phyloP scores from a whole-genome alignment of 179 eudicot genomes.

The Spinacia oleracea region DNA sequence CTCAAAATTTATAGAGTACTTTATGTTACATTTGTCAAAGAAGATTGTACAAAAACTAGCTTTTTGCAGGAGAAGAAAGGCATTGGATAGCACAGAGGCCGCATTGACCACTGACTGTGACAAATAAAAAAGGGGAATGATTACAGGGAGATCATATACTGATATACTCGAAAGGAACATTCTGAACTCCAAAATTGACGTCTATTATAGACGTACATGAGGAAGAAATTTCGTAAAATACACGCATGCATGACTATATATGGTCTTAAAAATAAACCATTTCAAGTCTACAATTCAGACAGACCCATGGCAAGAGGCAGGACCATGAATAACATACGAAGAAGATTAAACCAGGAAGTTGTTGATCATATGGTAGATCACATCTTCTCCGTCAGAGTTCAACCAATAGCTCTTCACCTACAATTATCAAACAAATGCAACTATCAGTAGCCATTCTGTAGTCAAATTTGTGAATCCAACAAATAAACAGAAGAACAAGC shows the following conservation, averaged over 20 bases:
- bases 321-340: slow-evolving; percentile 12
- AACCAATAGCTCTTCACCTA: slow-evolving; percentile 91
- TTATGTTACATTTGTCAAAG: background rate
- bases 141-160: too few relatives aligned
- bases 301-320: background rate
- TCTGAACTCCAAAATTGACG: slow-evolving; percentile 6
- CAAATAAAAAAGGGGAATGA: background rate
- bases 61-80: background rate
- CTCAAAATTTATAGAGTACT: background rate
- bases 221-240: background rate
- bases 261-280: background rate
- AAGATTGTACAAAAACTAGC: background rate
- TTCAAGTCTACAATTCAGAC: slow-evolving; percentile 4
- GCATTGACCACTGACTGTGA: background rate
- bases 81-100: background rate
- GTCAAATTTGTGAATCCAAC: background rate
- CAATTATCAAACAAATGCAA: background rate
- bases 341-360: slow-evolving; percentile 58
- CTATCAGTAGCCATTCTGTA: background rate
- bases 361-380: slow-evolving; percentile 85
- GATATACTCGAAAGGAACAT: background rate
- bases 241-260: background rate
- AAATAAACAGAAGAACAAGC: background rate
- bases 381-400: slow-evolving; percentile 91
- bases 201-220: background rate